phyloP scores from a whole-genome alignment of 2,329 filamentous ascomycete genomes.

The Colletotrichum tamarilloi region DNA sequence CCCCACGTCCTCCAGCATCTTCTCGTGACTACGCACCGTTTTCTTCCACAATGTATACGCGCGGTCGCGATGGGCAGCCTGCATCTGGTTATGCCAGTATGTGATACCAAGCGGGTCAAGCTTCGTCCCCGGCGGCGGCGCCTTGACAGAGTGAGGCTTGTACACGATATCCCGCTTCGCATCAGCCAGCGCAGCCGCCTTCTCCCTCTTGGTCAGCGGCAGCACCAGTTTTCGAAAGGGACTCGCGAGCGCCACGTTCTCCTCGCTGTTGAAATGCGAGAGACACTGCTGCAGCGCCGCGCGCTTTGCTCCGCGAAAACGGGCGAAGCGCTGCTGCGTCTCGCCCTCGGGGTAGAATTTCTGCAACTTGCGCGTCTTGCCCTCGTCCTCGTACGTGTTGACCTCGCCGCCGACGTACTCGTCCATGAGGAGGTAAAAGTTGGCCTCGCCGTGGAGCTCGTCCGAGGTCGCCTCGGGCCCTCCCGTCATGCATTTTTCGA shows the following conservation, averaged over 20 bases:
- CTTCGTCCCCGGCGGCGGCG: constrained; percentile 17
- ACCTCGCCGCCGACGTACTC: constrained; percentile 38
- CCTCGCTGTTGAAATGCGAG: constrained; percentile 48
- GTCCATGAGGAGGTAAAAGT: constrained; percentile 26
- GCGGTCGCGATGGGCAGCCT: constrained; percentile 38
- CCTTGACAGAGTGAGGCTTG: constrained; percentile 23
- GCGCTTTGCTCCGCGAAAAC: constrained; percentile 54
- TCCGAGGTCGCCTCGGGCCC: constrained; percentile 36
- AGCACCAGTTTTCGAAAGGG: constrained; percentile 51
- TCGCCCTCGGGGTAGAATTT: constrained; percentile 37
- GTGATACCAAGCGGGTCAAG: constrained; percentile 46
- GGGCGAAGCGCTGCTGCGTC: constrained; percentile 43
- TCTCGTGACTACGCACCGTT: constrained; percentile 38
- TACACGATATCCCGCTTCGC: constrained; percentile 21
- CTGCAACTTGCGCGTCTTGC: not conserved
- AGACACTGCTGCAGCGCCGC: constrained; percentile 58
- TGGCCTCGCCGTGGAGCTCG: constrained; percentile 28
- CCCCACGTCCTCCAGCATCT: constrained; percentile 9
- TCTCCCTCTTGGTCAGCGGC: constrained; percentile 42
- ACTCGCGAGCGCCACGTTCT: constrained; percentile 50
- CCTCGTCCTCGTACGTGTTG: constrained; percentile 1
- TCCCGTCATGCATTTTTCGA: constrained; percentile 45
- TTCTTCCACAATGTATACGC: constrained; percentile 39
- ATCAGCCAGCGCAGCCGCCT: constrained; percentile 27
- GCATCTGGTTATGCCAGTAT: constrained; percentile 43